Evolutionary conservation across 176 grass and related monocot genomes (phyloP), one percentile per base, ranked within the genome.

Genomic region (Triticum monococcum): DNA sequence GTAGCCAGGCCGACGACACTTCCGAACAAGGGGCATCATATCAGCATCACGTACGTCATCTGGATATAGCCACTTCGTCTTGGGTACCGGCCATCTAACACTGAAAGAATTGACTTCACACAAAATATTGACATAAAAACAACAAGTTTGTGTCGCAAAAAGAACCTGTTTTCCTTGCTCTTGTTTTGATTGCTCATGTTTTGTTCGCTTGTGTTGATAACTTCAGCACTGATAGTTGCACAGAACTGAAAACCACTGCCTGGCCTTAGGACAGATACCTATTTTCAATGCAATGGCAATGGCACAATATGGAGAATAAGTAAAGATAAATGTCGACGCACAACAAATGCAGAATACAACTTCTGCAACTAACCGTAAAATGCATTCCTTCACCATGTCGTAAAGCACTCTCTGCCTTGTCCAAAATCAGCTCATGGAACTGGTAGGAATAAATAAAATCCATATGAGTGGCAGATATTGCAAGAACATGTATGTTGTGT

Each of bases 391-490:
- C 14, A 18, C 22, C 50, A 38, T 61, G 68, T 72, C 17, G 12
- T 5, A 20, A 26, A 83, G 52, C 23, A 40, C 3, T 12, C 22
- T 61, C 52, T 11, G 52, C 16, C 50, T 83, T 83, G 13, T 73
- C 67, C 33, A 72, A 83, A 83, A 72, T 83, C 81, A 83, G 59
- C 32, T 72, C 81, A 61, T 83, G 68, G 23, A 83, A 83, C 81
- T 83, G 81, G 14, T 13, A 72, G n/a, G n/a, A 57, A 59, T 0
- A 70, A 38, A 54, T 54, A 43, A 9, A 79, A 65, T 45, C 36
- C 78, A 80, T 65, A 80, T 63, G 11, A 24, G 61, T 26, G 26
- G 8, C 4, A 63, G 61, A 63, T 63, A 5, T 25, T 24, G n/a
- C 24, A 63, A 26, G 61, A 63, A 63, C 23, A 63, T 63, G 61